Percentiles rank a stretch among this genome's conserved stretches.
Conservation (phyloP, 2,329 filamentous ascomycete genomes). For the Alternaria tenuissima region DNA sequence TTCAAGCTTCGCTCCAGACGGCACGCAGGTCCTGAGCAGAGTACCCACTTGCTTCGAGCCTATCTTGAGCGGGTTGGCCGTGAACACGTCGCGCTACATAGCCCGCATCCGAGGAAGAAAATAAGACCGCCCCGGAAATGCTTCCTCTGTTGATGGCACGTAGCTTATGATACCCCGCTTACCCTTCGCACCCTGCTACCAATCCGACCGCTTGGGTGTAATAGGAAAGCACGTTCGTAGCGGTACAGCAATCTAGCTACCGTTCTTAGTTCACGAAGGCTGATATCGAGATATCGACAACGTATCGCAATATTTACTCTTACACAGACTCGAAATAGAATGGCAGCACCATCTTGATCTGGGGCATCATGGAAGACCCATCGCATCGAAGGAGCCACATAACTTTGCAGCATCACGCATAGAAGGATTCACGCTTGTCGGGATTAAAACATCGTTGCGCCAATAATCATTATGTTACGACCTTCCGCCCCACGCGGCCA, state of each 20-base stretch:
- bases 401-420: conserved; percentile 8
- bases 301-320: neutral
- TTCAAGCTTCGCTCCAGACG: neutral
- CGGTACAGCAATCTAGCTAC: neutral
- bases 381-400: neutral
- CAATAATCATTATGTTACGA: neutral
- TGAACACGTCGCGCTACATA: neutral
- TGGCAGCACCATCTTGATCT: neutral
- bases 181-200: neutral
- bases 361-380: neutral
- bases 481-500: neutral
- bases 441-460: neutral
- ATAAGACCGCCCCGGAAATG: neutral
- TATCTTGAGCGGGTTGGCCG: neutral
- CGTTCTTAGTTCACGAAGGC: neutral
- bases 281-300: neutral
- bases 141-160: neutral
- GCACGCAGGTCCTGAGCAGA: neutral
- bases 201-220: neutral
- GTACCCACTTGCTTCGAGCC: neutral
- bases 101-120: neutral
- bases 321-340: neutral
- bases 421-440: conserved; percentile 10
- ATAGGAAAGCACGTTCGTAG: conserved; percentile 7
- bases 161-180: neutral